Evolutionary conservation across 2,329 filamentous ascomycete genomes (phyloP).

Genomic region (Sarocladiaceae sp.): DNA sequence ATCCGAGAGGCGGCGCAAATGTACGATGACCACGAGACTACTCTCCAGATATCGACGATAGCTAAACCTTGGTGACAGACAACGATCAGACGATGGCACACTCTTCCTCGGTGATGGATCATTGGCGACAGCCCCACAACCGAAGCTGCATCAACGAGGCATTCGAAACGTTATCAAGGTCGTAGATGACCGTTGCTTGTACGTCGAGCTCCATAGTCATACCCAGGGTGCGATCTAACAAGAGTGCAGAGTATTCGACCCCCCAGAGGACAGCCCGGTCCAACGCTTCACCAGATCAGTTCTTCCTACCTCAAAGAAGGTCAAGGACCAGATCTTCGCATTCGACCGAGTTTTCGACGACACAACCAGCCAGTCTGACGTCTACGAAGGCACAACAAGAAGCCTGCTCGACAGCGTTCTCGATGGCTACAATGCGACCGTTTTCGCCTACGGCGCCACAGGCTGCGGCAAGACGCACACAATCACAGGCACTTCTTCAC

Average conservation of each 20-base stretch:
- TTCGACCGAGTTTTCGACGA: constrained; percentile 98
- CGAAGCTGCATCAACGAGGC: constrained; percentile 81
- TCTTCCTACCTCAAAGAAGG: constrained; percentile 78
- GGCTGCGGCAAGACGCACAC: constrained; percentile 99
- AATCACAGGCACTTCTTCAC: constrained; percentile 85
- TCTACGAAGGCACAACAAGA: constrained; percentile 91
- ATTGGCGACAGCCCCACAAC: constrained; percentile 78
- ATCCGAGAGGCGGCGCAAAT: constrained; percentile 95
- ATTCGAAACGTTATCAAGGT: constrained; percentile 93
- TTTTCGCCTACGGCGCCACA: constrained; percentile 96
- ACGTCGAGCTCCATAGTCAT: constrained; percentile 32
- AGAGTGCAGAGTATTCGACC: constrained; percentile 78
- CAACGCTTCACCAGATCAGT: constrained; percentile 82
- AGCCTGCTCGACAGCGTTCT: constrained; percentile 89
- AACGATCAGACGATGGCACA: constrained; percentile 74
- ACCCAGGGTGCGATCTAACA: no score
- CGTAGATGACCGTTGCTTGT: constrained; percentile 94
- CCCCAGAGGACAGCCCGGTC: constrained; percentile 89
- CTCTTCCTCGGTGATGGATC: constrained; percentile 97
- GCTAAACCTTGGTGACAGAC: constrained; percentile 30
- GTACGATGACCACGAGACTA: constrained; percentile 33
- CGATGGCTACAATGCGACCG: constrained; percentile 97
- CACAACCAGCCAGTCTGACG: constrained; percentile 83
- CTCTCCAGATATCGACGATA: neutral
- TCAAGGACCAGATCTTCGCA: constrained; percentile 96